Evolutionary conservation across 2,329 filamentous ascomycete species (phyloP).

Genomic region (Ophiostoma himal-ulmi): DNA sequence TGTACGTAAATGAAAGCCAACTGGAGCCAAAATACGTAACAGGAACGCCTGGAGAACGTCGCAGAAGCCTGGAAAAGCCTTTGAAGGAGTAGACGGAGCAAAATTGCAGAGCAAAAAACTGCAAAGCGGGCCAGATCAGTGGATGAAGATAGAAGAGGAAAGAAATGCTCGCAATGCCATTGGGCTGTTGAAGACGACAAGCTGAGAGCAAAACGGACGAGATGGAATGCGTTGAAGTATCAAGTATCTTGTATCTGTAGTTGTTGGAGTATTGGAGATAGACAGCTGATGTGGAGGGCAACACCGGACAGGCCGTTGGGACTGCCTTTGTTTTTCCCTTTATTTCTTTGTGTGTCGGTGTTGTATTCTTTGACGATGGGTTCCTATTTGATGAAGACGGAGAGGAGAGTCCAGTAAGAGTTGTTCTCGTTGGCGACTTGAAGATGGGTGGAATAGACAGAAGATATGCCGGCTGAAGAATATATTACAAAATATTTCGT

Average conservation of each 20-base stretch:
- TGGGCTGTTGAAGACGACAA: background rate
- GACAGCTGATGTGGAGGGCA: background rate
- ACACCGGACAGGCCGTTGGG: background rate
- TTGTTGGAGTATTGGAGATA: background rate
- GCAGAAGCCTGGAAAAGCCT: background rate
- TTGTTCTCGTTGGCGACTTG: background rate
- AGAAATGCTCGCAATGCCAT: background rate
- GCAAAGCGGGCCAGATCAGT: background rate
- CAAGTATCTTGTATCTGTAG: background rate
- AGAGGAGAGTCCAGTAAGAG: background rate
- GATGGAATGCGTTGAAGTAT: background rate
- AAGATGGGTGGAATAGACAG: too few relatives aligned
- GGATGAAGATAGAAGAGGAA: background rate
- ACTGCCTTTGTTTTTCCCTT: background rate
- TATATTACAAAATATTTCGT: background rate
- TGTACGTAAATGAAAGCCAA: background rate
- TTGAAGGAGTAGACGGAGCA: background rate
- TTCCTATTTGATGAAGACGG: background rate
- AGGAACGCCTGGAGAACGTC: background rate
- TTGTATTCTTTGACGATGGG: conserved; percentile 1
- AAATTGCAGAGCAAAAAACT: background rate
- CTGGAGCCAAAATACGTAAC: background rate
- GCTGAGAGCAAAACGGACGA: background rate
- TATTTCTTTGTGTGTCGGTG: background rate
- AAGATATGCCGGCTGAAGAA: background rate